Conservation (phyloP, 257 asterid species). For the Solanum chilense region DNA sequence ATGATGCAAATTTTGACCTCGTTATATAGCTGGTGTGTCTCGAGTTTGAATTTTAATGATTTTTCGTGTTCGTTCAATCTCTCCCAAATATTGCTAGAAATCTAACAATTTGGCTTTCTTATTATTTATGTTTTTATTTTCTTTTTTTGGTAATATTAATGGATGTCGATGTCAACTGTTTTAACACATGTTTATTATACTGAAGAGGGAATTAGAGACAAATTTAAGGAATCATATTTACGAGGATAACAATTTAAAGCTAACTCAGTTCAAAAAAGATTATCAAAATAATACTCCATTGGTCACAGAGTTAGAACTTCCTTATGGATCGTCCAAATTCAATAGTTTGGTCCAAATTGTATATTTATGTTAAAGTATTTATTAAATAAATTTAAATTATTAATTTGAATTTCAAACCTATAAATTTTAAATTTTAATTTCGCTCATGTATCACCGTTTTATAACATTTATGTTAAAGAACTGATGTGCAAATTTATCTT, state of each 20-base stretch:
- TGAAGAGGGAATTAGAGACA: neutral
- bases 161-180: neutral
- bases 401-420: neutral
- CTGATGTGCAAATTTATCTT: neutral
- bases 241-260: neutral
- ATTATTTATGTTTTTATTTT: neutral
- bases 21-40: neutral
- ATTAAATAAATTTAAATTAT: no score
- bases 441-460: no score
- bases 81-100: neutral
- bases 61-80: neutral
- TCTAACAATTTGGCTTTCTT: neutral
- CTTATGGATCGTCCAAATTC: neutral
- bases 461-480: neutral
- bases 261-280: neutral
- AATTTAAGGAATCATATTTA: neutral
- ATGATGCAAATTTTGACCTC: neutral
- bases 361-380: no score
- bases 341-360: no score
- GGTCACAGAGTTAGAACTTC: neutral
- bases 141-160: neutral
- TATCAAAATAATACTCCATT: neutral
- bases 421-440: no score
- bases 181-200: neutral
- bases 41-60: neutral